Conservation (phyloP, 163 green algal species). For the Scenedesmus sp. region DNA sequence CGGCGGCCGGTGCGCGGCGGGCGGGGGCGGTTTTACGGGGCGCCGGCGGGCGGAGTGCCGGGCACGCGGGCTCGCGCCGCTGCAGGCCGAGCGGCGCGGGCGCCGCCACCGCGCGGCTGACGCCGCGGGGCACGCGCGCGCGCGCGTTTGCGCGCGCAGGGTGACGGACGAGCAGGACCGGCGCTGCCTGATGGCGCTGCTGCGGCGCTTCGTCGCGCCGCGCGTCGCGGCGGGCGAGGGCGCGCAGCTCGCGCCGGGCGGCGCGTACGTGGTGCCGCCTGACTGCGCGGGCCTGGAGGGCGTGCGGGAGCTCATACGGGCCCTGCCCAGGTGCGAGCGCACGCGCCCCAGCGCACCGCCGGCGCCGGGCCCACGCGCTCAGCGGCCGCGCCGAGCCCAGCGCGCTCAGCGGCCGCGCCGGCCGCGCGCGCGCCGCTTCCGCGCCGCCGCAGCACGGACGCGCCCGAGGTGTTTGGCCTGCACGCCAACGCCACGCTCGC, state of each 20-base stretch:
- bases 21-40: too few relatives aligned
- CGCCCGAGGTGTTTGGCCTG: conserved; percentile 87
- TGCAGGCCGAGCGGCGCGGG: too few relatives aligned
- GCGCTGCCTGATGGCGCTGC: conserved; percentile 77
- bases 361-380: too few relatives aligned
- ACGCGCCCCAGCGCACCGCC: not conserved
- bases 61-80: too few relatives aligned
- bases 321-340: conserved; percentile 24
- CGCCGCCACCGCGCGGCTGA: not conserved
- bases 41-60: too few relatives aligned
- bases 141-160: conserved; percentile 5
- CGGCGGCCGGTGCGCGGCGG: conserved; percentile 59
- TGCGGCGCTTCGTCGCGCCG: conserved; percentile 76
- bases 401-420: too few relatives aligned
- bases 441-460: conserved; percentile 57
- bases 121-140: too few relatives aligned
- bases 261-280: conserved; percentile 67
- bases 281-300: conserved; percentile 54
- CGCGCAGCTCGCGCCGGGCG: conserved; percentile 20
- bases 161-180: conserved; percentile 87
- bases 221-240: conserved; percentile 62
- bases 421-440: not conserved
- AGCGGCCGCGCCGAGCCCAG: too few relatives aligned
- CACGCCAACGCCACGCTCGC: conserved; percentile 84
- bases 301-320: conserved; percentile 68